These are phyloP conservation scores for Coniophora puteana DNA, from an alignment of 1,284 basidiomycete genomes.

Conservation along the genomic window DNA sequence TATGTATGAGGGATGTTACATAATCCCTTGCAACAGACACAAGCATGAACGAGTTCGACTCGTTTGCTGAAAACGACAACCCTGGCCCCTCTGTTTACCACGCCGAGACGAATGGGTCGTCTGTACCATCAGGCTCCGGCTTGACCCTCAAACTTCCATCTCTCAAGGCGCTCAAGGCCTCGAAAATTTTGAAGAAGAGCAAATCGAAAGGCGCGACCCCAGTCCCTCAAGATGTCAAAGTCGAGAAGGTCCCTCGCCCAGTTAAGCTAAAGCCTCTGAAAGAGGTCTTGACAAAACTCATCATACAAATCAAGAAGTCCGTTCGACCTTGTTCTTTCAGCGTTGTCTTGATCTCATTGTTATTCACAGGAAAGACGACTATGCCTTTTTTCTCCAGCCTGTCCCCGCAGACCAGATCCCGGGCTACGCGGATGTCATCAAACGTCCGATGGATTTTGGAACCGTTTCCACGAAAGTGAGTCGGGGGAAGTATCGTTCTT, in stretches of 20 bases:
- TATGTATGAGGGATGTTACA: constrained; percentile 6
- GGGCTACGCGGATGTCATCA: constrained; percentile 66
- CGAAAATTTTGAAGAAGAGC: constrained; percentile 27
- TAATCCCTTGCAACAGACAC: constrained; percentile 8
- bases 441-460: constrained; percentile 79
- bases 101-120: constrained; percentile 3
- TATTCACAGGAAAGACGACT: constrained; percentile 70
- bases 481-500: constrained; percentile 62
- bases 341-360: constrained; percentile 11
- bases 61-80: constrained; percentile 9
- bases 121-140: constrained; percentile 16
- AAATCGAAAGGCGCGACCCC: constrained; percentile 30
- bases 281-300: constrained; percentile 65
- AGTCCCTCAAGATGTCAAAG: too few species aligned
- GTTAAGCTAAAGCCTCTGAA: constrained; percentile 74
- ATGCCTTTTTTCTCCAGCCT: constrained; percentile 77
- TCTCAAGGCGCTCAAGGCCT: constrained; percentile 30
- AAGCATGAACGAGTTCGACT: constrained; percentile 16
- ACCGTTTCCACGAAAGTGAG: constrained; percentile 71
- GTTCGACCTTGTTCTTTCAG: constrained; percentile 14
- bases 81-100: constrained; percentile 8
- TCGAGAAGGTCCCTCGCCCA: constrained; percentile 48
- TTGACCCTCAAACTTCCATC: constrained; percentile 50
- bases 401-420: constrained; percentile 64
- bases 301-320: constrained; percentile 71